Evolutionary conservation across 805 yeast genomes (phyloP).

Genomic region (Nakazawaea ishiwadae): DNA sequence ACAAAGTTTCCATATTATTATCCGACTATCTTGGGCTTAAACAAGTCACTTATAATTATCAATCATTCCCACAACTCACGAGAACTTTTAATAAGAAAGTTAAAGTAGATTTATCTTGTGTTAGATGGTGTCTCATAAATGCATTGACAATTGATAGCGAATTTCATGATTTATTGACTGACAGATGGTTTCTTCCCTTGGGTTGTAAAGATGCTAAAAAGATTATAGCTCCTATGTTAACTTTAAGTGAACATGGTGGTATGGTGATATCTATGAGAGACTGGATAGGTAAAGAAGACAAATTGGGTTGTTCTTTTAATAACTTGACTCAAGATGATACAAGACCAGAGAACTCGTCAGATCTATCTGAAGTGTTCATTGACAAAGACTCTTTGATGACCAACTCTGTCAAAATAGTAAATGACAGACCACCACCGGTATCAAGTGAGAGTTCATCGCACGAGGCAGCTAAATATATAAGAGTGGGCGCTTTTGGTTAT

Average conservation of each 20-base stretch:
- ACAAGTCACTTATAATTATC: constrained; percentile 88
- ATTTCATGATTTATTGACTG: constrained; percentile 81
- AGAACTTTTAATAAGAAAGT: constrained; percentile 72
- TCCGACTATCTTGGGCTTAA: constrained; percentile 88
- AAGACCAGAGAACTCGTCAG: constrained; percentile 26
- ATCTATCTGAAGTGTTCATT: constrained; percentile 60
- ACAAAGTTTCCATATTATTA: constrained; percentile 66
- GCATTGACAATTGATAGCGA: constrained; percentile 91
- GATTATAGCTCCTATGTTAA: constrained; percentile 83
- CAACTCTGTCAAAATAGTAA: constrained; percentile 64
- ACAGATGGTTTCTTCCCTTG: constrained; percentile 84
- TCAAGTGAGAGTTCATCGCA: constrained; percentile 25
- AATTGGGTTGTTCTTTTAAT: constrained; percentile 45
- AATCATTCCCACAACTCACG: constrained; percentile 80
- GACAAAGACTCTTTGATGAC: constrained; percentile 71
- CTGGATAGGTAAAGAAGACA: constrained; percentile 74
- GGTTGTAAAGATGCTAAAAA: constrained; percentile 76
- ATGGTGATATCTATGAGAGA: constrained; percentile 90
- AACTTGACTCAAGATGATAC: constrained; percentile 32
- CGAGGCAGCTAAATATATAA: constrained; percentile 43
- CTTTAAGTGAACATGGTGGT: constrained; percentile 93
- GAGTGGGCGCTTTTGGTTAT: constrained; percentile 90
- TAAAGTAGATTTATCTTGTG: constrained; percentile 70
- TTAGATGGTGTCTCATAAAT: constrained; percentile 87
- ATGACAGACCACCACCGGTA: constrained; percentile 51